Percentiles rank a stretch among this genome's conserved stretches.
Conservation (phyloP, 176 grass and related monocot genomes). For the Cymbopogon citratus region DNA sequence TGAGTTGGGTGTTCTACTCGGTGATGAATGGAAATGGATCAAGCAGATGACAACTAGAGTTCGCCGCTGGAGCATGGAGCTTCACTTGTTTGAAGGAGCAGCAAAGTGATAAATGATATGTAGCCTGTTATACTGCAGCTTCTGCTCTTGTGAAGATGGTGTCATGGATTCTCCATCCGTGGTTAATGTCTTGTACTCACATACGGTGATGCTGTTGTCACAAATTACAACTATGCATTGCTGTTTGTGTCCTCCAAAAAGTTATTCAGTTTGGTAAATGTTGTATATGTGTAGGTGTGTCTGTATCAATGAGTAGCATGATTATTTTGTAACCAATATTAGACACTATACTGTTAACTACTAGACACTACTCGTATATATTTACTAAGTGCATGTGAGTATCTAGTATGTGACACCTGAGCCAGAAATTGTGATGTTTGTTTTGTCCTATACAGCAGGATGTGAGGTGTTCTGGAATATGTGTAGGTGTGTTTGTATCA, state of each 20-base stretch:
- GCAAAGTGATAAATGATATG: constrained; percentile 43
- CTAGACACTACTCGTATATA: too few species aligned
- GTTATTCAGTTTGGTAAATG: constrained; percentile 28
- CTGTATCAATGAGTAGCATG: constrained; percentile 29
- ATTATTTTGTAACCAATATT: constrained; percentile 44
- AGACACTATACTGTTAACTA: too few species aligned
- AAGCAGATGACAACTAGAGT: constrained; percentile 69
- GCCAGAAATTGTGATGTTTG: too few species aligned
- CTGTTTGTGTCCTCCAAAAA: constrained; percentile 19
- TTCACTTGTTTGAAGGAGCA: constrained; percentile 72
- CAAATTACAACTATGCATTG: constrained; percentile 14
- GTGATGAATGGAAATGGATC: constrained; percentile 88
- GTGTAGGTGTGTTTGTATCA: too few species aligned
- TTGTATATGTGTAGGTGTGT: constrained; percentile 42
- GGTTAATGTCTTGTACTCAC: constrained; percentile 2
- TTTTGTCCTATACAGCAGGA: too few species aligned
- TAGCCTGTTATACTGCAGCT: constrained; percentile 3
- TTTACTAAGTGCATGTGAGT: too few species aligned
- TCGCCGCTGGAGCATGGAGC: constrained; percentile 74
- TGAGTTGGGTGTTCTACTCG: constrained; percentile 67
- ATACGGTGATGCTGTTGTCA: constrained; percentile 28
- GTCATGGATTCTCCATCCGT: neutral
- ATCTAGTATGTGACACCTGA: too few species aligned
- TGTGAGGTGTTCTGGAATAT: too few species aligned
- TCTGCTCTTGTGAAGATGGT: neutral